These are phyloP conservation scores for Pythium coloratum DNA, from an alignment of 352 stramenopile genomes.

Conservation along the genomic window DNA sequence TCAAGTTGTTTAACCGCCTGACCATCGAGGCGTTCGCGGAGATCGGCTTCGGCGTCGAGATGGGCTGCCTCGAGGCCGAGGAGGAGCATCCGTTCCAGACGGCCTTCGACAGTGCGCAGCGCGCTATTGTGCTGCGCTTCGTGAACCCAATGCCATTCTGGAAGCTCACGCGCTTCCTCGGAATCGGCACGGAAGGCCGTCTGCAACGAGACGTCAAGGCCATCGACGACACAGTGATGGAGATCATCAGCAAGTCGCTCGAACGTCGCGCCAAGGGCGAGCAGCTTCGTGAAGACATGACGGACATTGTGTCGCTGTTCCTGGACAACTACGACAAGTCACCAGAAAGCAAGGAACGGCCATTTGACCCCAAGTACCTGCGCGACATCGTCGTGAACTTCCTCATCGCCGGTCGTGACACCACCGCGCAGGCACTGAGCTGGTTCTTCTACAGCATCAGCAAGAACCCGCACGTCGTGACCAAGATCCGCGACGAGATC, in stretches of 20 bases:
- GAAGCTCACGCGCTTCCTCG: slow-evolving; percentile 39
- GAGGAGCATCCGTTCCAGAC: slow-evolving; percentile 54
- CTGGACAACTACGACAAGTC: slow-evolving; percentile 34
- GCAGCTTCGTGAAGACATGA: neutral
- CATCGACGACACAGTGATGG: slow-evolving; percentile 46
- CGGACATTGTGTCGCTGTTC: slow-evolving; percentile 51
- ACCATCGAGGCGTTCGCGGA: slow-evolving; percentile 56
- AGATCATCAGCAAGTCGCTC: slow-evolving; percentile 44
- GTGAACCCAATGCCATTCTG: slow-evolving; percentile 41
- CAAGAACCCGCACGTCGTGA: slow-evolving; percentile 41
- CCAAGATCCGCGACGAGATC: slow-evolving; percentile 44
- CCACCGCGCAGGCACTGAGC: slow-evolving; percentile 50
- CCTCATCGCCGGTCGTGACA: slow-evolving; percentile 73
- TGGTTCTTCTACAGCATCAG: slow-evolving; percentile 71
- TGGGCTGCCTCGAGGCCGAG: slow-evolving; percentile 42
- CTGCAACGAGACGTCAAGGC: slow-evolving; percentile 36
- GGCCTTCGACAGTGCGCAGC: slow-evolving; percentile 42
- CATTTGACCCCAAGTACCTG: slow-evolving; percentile 41
- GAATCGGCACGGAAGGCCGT: slow-evolving; percentile 34
- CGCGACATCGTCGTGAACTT: slow-evolving; percentile 74
- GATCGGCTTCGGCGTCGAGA: slow-evolving; percentile 54
- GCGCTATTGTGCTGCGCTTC: slow-evolving; percentile 30
- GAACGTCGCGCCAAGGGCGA: slow-evolving; percentile 17
- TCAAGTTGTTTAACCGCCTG: slow-evolving; percentile 45
- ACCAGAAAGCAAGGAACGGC: slow-evolving; percentile 14